Conservation (phyloP, 352 stramenopile genomes). For the Phytophthora aleatoria region DNA sequence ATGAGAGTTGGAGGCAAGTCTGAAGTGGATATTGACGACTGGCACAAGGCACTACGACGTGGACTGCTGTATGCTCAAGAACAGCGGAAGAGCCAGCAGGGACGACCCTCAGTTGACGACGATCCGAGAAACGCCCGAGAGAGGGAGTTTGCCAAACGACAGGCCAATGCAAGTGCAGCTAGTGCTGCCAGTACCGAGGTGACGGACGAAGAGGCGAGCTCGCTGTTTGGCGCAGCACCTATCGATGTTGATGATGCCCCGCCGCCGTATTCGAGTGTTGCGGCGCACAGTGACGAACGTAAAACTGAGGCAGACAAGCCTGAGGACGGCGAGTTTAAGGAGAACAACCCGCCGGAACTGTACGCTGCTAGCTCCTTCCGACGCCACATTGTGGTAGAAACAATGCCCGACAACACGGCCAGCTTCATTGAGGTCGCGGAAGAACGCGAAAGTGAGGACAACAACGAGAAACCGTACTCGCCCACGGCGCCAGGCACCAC, state of each 20-base stretch:
- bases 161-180: slow-evolving; percentile 23
- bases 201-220: slow-evolving; percentile 36
- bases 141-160: slow-evolving; percentile 38
- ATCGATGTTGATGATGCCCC: slow-evolving; percentile 19
- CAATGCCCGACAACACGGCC: slow-evolving; percentile 53
- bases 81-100: slow-evolving; percentile 31
- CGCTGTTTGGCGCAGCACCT: slow-evolving; percentile 30
- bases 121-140: slow-evolving; percentile 34
- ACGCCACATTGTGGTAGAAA: slow-evolving; percentile 68
- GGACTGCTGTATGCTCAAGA: slow-evolving; percentile 47
- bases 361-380: slow-evolving; percentile 53
- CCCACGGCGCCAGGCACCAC: slow-evolving; percentile 59
- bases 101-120: slow-evolving; percentile 24
- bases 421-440: slow-evolving; percentile 73
- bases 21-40: slow-evolving; percentile 73
- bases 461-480: slow-evolving; percentile 62
- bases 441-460: slow-evolving; percentile 38
- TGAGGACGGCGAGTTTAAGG: slow-evolving; percentile 27
- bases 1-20: slow-evolving; percentile 67
- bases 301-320: slow-evolving; percentile 24
- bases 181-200: slow-evolving; percentile 23
- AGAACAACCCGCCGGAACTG: slow-evolving; percentile 35
- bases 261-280: slow-evolving; percentile 25
- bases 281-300: slow-evolving; percentile 14
- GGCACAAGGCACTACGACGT: slow-evolving; percentile 63